Percentiles rank a stretch among this genome's conserved stretches.
phyloP scores from a whole-genome alignment of 2,329 filamentous ascomycete genomes.

The Helotiales sp. region DNA sequence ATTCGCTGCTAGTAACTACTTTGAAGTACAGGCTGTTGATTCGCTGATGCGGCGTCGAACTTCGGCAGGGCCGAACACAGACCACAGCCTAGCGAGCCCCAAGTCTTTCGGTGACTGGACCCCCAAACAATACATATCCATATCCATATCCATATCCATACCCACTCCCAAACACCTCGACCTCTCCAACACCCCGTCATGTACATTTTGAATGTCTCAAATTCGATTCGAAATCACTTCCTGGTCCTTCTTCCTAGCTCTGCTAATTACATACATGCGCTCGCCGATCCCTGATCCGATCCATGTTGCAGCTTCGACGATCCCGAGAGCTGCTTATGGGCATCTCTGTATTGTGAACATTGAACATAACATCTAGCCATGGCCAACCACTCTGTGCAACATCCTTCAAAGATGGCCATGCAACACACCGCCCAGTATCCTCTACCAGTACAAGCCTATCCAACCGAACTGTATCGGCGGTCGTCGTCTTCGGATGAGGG shows the following conservation, averaged over 20 bases:
- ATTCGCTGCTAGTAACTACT: conserved; percentile 1
- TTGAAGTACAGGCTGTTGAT: conserved; percentile 14
- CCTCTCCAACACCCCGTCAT: not conserved
- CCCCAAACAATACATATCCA: conserved; percentile 23
- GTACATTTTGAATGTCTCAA: conserved; percentile 1
- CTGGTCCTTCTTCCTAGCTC: not conserved
- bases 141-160: not conserved
- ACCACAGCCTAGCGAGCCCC: conserved; percentile 22
- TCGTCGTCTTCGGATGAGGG: conserved; percentile 28
- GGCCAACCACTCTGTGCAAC: conserved; percentile 10
- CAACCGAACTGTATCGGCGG: conserved; percentile 30
- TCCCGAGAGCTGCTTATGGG: conserved; percentile 9
- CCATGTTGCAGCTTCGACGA: conserved; percentile 1
- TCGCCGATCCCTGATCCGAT: conserved; percentile 7
- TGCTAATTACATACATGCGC: conserved; percentile 3
- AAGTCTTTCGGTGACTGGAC: conserved; percentile 18
- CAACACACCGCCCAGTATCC: conserved; percentile 5
- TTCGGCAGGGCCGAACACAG: conserved; percentile 31
- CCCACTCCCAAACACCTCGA: not conserved
- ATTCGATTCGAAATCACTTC: not conserved
- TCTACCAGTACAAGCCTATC: conserved; percentile 16
- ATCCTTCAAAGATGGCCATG: not conserved
- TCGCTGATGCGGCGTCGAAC: conserved; percentile 8
- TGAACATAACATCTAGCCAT: not conserved
- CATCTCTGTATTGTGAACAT: not conserved